Conservation (phyloP, 768 basidiomycete species). For the Mycena vulgaris region DNA sequence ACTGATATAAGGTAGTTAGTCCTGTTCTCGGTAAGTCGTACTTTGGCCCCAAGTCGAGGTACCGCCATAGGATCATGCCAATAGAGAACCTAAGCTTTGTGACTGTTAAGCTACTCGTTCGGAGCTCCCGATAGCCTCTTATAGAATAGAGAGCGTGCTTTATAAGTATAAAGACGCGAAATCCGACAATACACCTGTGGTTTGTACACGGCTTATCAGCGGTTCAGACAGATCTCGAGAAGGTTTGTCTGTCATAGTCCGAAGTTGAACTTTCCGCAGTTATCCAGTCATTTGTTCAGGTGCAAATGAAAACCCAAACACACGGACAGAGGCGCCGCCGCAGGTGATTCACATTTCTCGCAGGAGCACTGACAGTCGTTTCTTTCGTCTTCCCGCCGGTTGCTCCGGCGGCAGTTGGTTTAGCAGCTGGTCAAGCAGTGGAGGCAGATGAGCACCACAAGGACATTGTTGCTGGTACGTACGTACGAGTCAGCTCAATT, state of each 20-base stretch:
- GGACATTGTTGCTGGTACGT: conserved; percentile 17
- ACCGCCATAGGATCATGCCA: too few relatives aligned
- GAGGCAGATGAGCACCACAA: conserved; percentile 9
- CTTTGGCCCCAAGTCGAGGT: too few relatives aligned
- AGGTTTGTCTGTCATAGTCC: neutral
- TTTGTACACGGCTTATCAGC: too few relatives aligned
- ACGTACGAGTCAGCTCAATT: neutral
- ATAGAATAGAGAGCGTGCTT: too few relatives aligned
- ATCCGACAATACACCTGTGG: too few relatives aligned
- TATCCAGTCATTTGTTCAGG: neutral
- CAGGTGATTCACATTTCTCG: neutral
- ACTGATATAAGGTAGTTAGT: too few relatives aligned
- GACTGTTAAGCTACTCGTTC: too few relatives aligned
- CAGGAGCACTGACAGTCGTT: neutral
- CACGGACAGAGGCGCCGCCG: conserved; percentile 14
- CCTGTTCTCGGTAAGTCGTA: too few relatives aligned
- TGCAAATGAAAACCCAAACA: conserved; percentile 13
- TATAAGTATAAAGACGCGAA: too few relatives aligned
- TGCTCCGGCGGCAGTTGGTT: too few relatives aligned
- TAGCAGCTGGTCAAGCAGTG: neutral
- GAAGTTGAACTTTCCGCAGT: conserved; percentile 4
- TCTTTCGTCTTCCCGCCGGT: conserved; percentile 1
- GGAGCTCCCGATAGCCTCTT: too few relatives aligned
- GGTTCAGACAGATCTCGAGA: conserved; percentile 14
- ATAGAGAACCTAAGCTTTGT: too few relatives aligned